A percentile compares a stretch with the other conserved stretches of the same genome.
These are phyloP conservation scores for Ganoderma lucidum DNA, from an alignment of 1,284 basidiomycete genomes.

Conservation along the genomic window DNA sequence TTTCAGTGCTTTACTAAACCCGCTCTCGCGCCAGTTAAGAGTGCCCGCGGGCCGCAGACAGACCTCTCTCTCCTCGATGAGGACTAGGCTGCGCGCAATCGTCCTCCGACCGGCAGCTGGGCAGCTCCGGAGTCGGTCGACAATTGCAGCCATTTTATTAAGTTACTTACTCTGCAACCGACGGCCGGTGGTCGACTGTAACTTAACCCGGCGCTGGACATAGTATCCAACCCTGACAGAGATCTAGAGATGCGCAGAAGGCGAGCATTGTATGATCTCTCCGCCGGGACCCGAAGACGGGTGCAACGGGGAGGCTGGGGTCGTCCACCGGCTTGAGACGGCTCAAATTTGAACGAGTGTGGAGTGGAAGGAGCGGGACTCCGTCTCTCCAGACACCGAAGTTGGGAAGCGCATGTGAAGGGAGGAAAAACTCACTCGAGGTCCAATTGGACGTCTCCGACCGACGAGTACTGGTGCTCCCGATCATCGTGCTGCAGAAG, in stretches of 20 bases:
- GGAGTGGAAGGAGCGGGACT: background rate
- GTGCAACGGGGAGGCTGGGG: background rate
- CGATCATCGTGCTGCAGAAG: slow-evolving; percentile 92
- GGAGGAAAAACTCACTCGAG: slow-evolving; percentile 71
- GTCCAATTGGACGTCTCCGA: slow-evolving; percentile 74
- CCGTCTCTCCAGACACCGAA: background rate
- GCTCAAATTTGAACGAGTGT: background rate
- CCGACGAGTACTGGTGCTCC: slow-evolving; percentile 67
- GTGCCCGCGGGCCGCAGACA: too few species aligned
- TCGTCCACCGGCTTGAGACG: background rate
- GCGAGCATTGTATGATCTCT: background rate
- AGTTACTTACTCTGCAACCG: background rate
- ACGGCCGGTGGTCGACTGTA: background rate
- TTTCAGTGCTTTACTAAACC: too few species aligned
- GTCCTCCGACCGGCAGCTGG: too few species aligned
- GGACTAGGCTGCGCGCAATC: too few species aligned
- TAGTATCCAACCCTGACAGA: background rate
- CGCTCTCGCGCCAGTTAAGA: too few species aligned
- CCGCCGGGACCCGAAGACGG: background rate
- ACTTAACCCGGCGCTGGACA: background rate
- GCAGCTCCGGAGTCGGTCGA: too few species aligned
- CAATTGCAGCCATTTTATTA: too few species aligned
- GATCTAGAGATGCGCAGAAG: background rate
- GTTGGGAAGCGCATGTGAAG: background rate
- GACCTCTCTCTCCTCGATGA: too few species aligned